These are phyloP conservation scores for Aegilops umbellulata DNA, from an alignment of 176 grass and related monocot genomes.

Conservation along the genomic window DNA sequence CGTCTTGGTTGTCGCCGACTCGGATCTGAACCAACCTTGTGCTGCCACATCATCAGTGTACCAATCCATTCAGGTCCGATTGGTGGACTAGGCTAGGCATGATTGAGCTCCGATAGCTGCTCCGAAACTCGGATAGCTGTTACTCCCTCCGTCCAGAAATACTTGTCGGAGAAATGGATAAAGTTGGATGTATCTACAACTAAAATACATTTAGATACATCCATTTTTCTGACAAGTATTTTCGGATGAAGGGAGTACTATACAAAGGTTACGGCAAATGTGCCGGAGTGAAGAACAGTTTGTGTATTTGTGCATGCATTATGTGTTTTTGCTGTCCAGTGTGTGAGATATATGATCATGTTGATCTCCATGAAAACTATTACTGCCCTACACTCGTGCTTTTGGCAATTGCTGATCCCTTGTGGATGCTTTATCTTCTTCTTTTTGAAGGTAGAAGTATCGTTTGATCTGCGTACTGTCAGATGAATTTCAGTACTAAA, in stretches of 20 bases:
- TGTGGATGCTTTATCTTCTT: neutral
- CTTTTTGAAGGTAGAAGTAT: no score
- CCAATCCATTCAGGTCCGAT: slow-evolving; percentile 63
- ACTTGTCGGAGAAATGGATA: no score
- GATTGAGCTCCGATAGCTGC: neutral
- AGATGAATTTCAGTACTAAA: no score
- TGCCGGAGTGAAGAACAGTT: neutral
- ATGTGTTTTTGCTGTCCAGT: neutral
- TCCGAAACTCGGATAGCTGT: neutral
- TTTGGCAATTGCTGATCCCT: neutral
- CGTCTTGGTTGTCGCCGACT: slow-evolving; percentile 53
- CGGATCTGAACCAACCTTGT: slow-evolving; percentile 47
- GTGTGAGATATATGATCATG: neutral
- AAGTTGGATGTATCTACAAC: no score
- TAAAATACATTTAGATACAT: no score
- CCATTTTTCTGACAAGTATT: no score
- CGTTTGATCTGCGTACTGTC: no score
- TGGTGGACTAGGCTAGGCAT: slow-evolving; percentile 33
- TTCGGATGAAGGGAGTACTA: no score
- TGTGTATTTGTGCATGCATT: slow-evolving; percentile 18
- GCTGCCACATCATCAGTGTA: slow-evolving; percentile 23
- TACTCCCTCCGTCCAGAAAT: no score
- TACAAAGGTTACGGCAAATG: neutral
- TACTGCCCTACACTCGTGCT: neutral
- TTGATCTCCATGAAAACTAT: neutral